Conservation (phyloP, 257 asterid genomes). For the Penstemon davidsonii region DNA sequence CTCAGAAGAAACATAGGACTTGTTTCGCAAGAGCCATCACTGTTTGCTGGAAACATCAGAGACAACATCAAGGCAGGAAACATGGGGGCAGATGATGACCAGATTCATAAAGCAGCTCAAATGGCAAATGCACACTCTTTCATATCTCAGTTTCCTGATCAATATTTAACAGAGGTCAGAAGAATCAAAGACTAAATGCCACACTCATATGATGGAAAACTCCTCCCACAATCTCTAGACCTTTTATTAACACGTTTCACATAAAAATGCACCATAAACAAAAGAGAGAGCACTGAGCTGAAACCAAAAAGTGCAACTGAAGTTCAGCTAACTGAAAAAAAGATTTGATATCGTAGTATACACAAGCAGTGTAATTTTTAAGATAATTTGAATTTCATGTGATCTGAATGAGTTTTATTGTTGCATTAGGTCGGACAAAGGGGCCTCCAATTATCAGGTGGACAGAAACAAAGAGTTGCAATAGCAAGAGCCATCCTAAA, state of each 20-base stretch:
- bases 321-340: no score
- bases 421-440: conserved; percentile 67
- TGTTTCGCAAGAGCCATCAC: conserved; percentile 88
- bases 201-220: conserved; percentile 10
- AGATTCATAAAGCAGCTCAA: conserved; percentile 59
- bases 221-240: conserved; percentile 1
- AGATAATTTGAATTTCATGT: neutral
- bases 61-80: conserved; percentile 75
- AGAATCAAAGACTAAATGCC: neutral
- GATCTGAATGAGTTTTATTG: conserved; percentile 28
- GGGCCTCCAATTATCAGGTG: conserved; percentile 90
- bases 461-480: conserved; percentile 90
- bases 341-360: no score
- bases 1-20: conserved; percentile 75
- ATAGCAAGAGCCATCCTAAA: conserved; percentile 83
- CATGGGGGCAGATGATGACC: conserved; percentile 52
- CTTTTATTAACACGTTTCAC: neutral
- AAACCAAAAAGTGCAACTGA: no score
- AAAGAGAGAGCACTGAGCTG: no score
- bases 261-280: no score
- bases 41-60: conserved; percentile 69
- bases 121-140: conserved; percentile 86
- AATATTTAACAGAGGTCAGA: conserved; percentile 71
- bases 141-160: conserved; percentile 67
- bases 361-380: no score